Conservation (phyloP, 331 rosid species). For the Telfairia occidentalis region DNA sequence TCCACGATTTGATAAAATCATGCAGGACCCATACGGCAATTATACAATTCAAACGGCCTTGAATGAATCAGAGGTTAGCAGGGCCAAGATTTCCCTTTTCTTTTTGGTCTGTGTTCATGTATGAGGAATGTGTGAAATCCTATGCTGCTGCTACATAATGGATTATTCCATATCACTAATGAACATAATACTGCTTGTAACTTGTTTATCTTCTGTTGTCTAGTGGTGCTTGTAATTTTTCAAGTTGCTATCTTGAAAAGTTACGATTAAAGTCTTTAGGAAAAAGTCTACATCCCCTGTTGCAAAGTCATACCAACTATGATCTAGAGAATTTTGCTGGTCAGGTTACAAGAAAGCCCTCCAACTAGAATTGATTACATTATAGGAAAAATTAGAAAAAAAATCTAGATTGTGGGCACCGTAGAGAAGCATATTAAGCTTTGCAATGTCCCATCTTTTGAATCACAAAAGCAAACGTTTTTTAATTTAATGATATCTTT, state of each 20-base stretch:
- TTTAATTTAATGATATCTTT: neutral
- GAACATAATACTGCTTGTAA: neutral
- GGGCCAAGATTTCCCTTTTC: neutral
- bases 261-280: neutral
- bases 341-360: neutral
- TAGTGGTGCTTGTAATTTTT: neutral
- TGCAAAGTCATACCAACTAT: neutral
- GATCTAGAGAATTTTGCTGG: neutral
- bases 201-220: neutral
- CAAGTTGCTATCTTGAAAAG: neutral
- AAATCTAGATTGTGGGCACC: neutral
- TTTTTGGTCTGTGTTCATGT: neutral
- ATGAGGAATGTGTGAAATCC: neutral
- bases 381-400: neutral
- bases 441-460: neutral
- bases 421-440: neutral
- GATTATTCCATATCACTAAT: neutral
- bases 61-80: conserved; percentile 30
- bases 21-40: conserved; percentile 50
- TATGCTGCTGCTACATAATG: neutral
- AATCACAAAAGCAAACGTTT: neutral
- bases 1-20: conserved; percentile 33
- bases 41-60: conserved; percentile 43
- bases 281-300: neutral
- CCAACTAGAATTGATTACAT: neutral